Base-by-base conservation (phyloP, 306 rosid species). In the Acmispon strigosus region DNA sequence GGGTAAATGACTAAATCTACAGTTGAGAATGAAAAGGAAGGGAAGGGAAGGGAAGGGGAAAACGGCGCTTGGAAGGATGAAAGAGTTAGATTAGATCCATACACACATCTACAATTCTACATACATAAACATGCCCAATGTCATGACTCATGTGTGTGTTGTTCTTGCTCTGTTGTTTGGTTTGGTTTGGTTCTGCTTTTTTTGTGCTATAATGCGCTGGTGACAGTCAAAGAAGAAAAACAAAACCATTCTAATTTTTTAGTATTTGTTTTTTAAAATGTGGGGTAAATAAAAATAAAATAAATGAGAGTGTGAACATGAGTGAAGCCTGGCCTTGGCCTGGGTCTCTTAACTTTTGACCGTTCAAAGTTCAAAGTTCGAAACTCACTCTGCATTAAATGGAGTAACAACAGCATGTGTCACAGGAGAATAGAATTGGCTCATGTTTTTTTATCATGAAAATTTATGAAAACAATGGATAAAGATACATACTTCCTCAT, bases 201-300 rank as follows among this genome's bases (percentile, higher is more conserved):
- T 22, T 1, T 80, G 76, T 82, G 86, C 84, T 83, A 76, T 70
- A 82, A 85, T 89, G 94, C 86, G 89, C 94, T 84, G 92, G 90
- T 81, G 80, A 86, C 92, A 78, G 92, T 92, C 94, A 85, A 86
- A 82, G 86, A 80, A 70, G 82, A 83, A 80, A 71, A 61, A n/a
- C n/a, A n/a, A n/a, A n/a, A n/a, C 50, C 78, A 72, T 67, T 59
- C 47, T 65, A 49, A 50, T 51, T 64, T 16, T 57, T 54, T 45
- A 19, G 63, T 57, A 42, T 19, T 47, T 12, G 11, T 48, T 1
- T 32, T 48, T 1, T 32, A 8, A 8, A 32, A 41, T 32, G 34
- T 27, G 1, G 34, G 41, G 66, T 53, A 39, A 62, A 75, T 34
- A 60, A 45, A 64, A 41, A 29, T 19, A 62, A 57, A 73, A 62